Evolutionary conservation across 257 asterid genomes (phyloP), one percentile per base, ranked within the genome.

Genomic region (Leptodermis oblonga): DNA sequence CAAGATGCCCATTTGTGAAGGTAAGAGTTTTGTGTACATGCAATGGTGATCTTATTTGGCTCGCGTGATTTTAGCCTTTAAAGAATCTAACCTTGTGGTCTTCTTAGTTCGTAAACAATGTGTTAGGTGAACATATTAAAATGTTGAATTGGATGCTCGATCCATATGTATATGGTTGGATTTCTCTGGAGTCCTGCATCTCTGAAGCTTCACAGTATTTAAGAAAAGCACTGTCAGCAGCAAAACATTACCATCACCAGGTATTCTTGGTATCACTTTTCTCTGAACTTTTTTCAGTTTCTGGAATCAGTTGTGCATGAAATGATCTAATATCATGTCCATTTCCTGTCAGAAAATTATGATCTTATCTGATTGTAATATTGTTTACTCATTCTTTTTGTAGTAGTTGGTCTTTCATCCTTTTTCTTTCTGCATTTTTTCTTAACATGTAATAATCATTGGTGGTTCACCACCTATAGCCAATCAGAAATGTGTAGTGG

Each of bases 231-330:
- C 86, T 84, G 75, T 78, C 82, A 62, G 74, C 87, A 11, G 86
- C 71, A 20, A 88, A 80, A 75, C 73, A 74, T 58, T 85, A 80
- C 77, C 98, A 92, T 81, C 86, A 92, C 70, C 84, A 86, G 97
- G 97, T 92, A 82, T 68, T 11, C 46, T 72, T 73, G 28, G 51
- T 53, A 39, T 37, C 75, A 41, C 14, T 33, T 42, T 72, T 41
- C 48, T n/a, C 31, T 67, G 8, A 1, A 25, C 10, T 25, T 33
- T 54, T 12, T 39, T 17, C 51, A 30, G 5, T 2, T 7, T 1
- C 28, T 51, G 15, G 20, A 4, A 9, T 34, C 13, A 33, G 46
- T 33, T 67, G 30, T 41, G 20, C 23, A 23, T 45, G 34, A 12
- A 49, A 20, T 48, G 14, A 34, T 48, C 20, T 4, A 8, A 36